phyloP scores from a whole-genome alignment of 2,329 filamentous ascomycete genomes.

The Claviceps arundinis region DNA sequence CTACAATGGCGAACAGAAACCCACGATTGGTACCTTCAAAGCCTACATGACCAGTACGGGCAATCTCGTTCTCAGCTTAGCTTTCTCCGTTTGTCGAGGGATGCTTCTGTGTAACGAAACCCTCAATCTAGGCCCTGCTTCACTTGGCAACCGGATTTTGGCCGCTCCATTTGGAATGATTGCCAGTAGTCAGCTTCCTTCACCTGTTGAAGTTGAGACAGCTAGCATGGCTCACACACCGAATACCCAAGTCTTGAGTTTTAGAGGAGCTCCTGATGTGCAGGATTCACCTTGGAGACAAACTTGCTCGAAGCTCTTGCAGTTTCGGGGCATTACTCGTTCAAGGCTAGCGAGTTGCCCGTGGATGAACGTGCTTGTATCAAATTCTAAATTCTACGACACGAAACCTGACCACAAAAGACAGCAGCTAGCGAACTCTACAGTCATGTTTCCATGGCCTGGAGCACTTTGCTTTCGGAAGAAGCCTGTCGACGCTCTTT shows the following conservation, averaged over 20 bases:
- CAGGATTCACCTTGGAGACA: slow-evolving; percentile 34
- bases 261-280: slow-evolving; percentile 26
- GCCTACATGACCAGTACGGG: slow-evolving; percentile 44
- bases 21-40: slow-evolving; percentile 35
- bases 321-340: slow-evolving; percentile 34
- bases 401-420: slow-evolving; percentile 28
- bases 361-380: slow-evolving; percentile 39
- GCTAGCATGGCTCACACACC: slow-evolving; percentile 36
- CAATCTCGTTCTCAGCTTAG: slow-evolving; percentile 35
- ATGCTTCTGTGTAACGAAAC: slow-evolving; percentile 33
- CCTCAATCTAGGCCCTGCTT: slow-evolving; percentile 24
- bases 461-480: slow-evolving; percentile 39
- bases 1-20: slow-evolving; percentile 9
- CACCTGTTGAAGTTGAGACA: slow-evolving; percentile 11
- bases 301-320: slow-evolving; percentile 36
- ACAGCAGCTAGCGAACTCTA: slow-evolving; percentile 20
- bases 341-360: slow-evolving; percentile 28
- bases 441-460: slow-evolving; percentile 39
- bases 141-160: slow-evolving; percentile 32
- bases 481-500: slow-evolving; percentile 26
- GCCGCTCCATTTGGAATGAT: slow-evolving; percentile 40
- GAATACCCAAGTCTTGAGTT: slow-evolving; percentile 34
- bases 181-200: slow-evolving; percentile 14
- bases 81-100: slow-evolving; percentile 33
- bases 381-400: slow-evolving; percentile 30